A percentile compares a stretch with the other conserved stretches of the same genome.
phyloP scores from a whole-genome alignment of 2,329 filamentous ascomycete genomes.

The Zymoseptoria crescenta region DNA sequence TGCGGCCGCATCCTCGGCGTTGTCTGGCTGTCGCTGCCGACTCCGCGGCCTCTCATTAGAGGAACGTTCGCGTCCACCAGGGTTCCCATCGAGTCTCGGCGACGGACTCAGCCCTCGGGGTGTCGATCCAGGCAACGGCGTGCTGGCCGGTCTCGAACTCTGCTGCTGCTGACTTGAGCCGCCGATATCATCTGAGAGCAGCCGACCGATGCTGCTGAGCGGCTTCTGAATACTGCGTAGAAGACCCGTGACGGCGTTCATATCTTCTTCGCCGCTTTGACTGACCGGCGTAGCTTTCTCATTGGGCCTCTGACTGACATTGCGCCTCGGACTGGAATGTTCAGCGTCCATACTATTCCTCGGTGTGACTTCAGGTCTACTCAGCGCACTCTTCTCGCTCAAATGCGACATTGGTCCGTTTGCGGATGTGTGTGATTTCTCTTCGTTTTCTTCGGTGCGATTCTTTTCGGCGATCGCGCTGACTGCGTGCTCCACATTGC shows the following conservation, averaged over 20 bases:
- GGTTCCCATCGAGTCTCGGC: conserved; percentile 16
- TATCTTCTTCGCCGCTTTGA: conserved; percentile 53
- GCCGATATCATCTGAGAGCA: conserved; percentile 67
- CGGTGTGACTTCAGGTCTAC: conserved; percentile 51
- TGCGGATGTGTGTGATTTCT: conserved; percentile 29
- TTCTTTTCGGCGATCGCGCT: conserved; percentile 93
- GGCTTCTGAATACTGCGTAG: conserved; percentile 86
- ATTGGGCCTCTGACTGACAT: conserved; percentile 42
- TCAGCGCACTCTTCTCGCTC: conserved; percentile 44
- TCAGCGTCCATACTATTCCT: conserved; percentile 54
- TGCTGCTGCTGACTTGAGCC: conserved; percentile 22
- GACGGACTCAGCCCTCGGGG: conserved; percentile 43
- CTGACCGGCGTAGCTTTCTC: conserved; percentile 16
- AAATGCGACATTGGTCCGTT: conserved; percentile 29
- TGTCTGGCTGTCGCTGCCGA: conserved; percentile 42
- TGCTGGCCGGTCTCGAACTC: conserved; percentile 32
- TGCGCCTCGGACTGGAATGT: conserved; percentile 50
- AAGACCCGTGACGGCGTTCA: conserved; percentile 73
- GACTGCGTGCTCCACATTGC: conserved; percentile 91
- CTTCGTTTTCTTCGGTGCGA: conserved; percentile 46
- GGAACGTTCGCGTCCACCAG: conserved; percentile 20
- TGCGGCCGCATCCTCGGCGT: conserved; percentile 80
- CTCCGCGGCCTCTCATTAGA: conserved; percentile 15
- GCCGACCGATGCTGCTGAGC: conserved; percentile 82
- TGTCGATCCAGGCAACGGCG: conserved; percentile 41